Base-by-base conservation (phyloP, 805 yeast species). In the Metschnikowia borealis region DNA sequence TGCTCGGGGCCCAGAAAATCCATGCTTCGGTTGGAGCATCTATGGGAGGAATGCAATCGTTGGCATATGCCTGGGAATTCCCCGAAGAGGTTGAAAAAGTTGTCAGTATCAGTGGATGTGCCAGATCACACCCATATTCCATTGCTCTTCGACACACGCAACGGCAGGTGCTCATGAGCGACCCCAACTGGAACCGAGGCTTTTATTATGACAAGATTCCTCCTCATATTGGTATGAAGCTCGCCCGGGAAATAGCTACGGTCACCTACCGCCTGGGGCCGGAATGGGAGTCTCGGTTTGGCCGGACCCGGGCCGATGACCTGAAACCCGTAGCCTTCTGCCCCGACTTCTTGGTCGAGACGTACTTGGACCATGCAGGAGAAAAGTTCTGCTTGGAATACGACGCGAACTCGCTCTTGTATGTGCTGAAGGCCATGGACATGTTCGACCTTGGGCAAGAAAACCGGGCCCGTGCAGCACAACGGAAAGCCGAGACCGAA, bases 1-100 rank as follows among this genome's bases (percentile, higher is more conserved):
- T 78, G 42, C 81, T 90, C 51, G 83, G 84, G 1, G 85, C 86
- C 31, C 44, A 59, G 1, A 85, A 81, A 63, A 68, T 91, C 23
- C 80, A 82, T 65, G 96, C 96, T 1, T 80, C 89, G 1, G 82
- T 91, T 6, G 97, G 97, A 5, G 84, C 96, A 2, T 88, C 96
- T 0, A 88, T 91, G 95, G 97, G 97, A n/a, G 97, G 97, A n/a
- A 89, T 91, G 97, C 97, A 90, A 70, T 84, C 92, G 7, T 75
- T 91, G 49, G 96, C 97, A 0, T 88, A 83, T 66, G 96, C 89
- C 1, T 78, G 82, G 63, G 96, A 87, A 62, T 91, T 87, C 60
- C 87, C 95, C 1, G 84, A 85, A 44, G 79, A 76, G 49, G 96
- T 90, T 3, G 79, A 77, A 5, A 83, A 85, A 48, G 77, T 91